A percentile compares a stretch with the other conserved stretches of the same genome.
These are phyloP conservation scores for Debaryomyces castellii DNA, from an alignment of 805 yeast species.

Conservation along the genomic window DNA sequence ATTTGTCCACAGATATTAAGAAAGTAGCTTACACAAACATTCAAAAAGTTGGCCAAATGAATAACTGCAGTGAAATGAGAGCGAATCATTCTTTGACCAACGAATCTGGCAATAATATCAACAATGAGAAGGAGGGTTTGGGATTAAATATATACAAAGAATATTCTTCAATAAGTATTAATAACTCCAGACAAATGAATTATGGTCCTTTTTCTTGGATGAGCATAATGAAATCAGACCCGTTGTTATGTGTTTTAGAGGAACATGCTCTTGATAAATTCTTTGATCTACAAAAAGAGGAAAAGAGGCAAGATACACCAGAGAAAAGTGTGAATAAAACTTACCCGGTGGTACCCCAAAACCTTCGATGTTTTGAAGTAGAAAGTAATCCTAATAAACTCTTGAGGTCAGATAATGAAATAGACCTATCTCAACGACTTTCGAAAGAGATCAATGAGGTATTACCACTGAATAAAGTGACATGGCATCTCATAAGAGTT, in stretches of 20 bases:
- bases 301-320: neutral
- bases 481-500: neutral
- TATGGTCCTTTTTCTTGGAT: neutral
- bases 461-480: neutral
- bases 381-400: neutral
- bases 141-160: neutral
- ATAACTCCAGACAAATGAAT: neutral
- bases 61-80: no score
- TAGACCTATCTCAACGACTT: neutral
- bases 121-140: no score
- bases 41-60: no score
- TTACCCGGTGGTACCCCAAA: neutral
- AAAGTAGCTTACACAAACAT: no score
- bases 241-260: neutral
- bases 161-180: neutral
- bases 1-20: no score
- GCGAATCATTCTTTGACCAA: no score
- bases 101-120: neutral
- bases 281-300: neutral
- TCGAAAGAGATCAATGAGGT: neutral
- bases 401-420: neutral
- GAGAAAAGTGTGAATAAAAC: no score
- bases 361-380: neutral
- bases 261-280: neutral
- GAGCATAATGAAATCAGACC: neutral